Conservation (phyloP, 495 filamentous ascomycete genomes). For the Penicillium macrosclerotiorum region DNA sequence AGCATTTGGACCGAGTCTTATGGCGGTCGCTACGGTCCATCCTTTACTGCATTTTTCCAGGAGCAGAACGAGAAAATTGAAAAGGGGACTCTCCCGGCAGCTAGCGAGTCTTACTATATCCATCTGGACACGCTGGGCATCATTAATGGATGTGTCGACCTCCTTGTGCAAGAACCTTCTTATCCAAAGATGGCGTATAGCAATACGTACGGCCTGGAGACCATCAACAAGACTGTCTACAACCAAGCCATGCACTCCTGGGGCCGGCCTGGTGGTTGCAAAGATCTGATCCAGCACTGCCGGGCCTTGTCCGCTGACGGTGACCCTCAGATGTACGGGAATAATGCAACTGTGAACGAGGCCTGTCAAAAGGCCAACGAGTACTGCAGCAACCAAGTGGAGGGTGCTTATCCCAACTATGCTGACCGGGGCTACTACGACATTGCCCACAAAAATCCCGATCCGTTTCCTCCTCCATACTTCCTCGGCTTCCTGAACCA, state of each 20-base stretch:
- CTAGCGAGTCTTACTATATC: conserved; percentile 35
- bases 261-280: conserved; percentile 56
- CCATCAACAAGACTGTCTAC: conserved; percentile 57
- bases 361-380: conserved; percentile 36
- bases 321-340: conserved; percentile 45
- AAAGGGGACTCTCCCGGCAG: conserved; percentile 31
- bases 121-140: conserved; percentile 50
- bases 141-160: conserved; percentile 77
- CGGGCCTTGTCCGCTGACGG: conserved; percentile 32
- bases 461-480: conserved; percentile 63
- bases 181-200: conserved; percentile 68
- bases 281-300: conserved; percentile 55
- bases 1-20: conserved; percentile 59
- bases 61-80: conserved; percentile 59
- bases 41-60: conserved; percentile 64
- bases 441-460: conserved; percentile 48
- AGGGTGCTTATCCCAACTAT: conserved; percentile 30
- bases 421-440: conserved; percentile 60
- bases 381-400: conserved; percentile 39
- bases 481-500: conserved; percentile 66
- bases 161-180: conserved; percentile 61
- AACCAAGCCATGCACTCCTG: conserved; percentile 46
- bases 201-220: conserved; percentile 72
- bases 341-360: conserved; percentile 42
- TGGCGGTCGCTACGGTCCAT: conserved; percentile 66